phyloP scores from a whole-genome alignment of 345 rosid species.

The Hypericum perforatum region DNA sequence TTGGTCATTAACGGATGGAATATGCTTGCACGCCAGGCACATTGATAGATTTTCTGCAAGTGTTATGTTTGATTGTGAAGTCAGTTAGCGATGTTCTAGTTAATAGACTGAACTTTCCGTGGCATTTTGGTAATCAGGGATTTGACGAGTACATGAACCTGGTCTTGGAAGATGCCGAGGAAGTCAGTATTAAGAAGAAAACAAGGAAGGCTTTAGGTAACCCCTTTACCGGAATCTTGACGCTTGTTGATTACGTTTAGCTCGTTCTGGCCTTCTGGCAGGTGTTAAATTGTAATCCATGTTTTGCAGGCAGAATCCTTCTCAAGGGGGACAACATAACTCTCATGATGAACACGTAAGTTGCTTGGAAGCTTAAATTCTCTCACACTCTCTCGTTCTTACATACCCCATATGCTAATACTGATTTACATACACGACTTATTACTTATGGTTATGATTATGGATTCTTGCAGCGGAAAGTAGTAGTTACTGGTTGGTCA shows the following conservation, averaged over 20 bases:
- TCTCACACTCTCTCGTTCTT: too few relatives aligned
- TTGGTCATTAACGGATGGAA: too few relatives aligned
- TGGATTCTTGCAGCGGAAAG: too few relatives aligned
- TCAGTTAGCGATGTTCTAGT: too few relatives aligned
- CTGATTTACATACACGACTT: too few relatives aligned
- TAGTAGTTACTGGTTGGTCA: too few relatives aligned
- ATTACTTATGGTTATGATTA: too few relatives aligned
- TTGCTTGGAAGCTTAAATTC: background rate
- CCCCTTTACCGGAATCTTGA: slow-evolving; percentile 3
- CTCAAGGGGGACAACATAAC: slow-evolving; percentile 92
- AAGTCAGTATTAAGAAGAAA: slow-evolving; percentile 80
- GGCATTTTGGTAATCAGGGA: slow-evolving; percentile 35
- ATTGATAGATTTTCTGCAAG: too few relatives aligned
- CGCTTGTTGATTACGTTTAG: background rate
- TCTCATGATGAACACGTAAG: slow-evolving; percentile 89
- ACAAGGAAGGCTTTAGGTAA: slow-evolving; percentile 73
- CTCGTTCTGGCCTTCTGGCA: background rate
- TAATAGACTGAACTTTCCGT: background rate
- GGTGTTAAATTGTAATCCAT: slow-evolving; percentile 3
- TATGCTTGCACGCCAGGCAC: too few relatives aligned
- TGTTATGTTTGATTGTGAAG: too few relatives aligned
- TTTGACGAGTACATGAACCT: slow-evolving; percentile 98
- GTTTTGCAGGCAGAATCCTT: slow-evolving; percentile 60
- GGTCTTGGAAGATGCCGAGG: slow-evolving; percentile 94
- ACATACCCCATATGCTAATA: too few relatives aligned